phyloP scores from a whole-genome alignment of 306 rosid species.

The Vigna angularis region DNA sequence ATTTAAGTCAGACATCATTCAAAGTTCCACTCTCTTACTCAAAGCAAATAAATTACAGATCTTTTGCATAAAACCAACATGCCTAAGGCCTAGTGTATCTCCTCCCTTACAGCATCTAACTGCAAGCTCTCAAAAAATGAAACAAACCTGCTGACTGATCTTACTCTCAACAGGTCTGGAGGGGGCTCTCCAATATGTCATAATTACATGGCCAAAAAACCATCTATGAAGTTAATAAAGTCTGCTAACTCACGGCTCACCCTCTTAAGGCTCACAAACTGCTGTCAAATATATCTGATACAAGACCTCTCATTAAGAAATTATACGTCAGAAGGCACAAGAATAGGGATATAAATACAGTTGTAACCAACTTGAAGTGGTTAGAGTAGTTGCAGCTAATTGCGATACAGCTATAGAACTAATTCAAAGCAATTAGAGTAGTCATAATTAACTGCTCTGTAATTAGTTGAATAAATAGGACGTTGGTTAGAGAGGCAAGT shows the following conservation, averaged over 20 bases:
- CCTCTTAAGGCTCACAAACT: neutral
- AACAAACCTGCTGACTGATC: neutral
- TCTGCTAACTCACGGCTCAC: neutral
- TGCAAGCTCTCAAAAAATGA: neutral
- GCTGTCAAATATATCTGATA: neutral
- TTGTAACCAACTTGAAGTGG: too few species aligned
- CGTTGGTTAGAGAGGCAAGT: too few species aligned
- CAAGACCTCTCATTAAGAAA: too few species aligned
- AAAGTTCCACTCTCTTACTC: neutral
- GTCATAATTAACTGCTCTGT: too few species aligned
- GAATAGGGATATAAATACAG: too few species aligned
- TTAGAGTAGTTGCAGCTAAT: too few species aligned
- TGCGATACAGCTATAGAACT: too few species aligned
- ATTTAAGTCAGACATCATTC: neutral
- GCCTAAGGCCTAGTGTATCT: neutral
- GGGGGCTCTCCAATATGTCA: neutral
- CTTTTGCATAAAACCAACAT: neutral
- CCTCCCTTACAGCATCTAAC: neutral
- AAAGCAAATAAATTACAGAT: neutral
- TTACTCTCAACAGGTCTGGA: neutral
- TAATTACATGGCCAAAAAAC: neutral
- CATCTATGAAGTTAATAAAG: neutral
- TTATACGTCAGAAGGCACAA: too few species aligned
- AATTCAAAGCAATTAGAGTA: too few species aligned
- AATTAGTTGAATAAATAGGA: too few species aligned